Evolutionary conservation across 176 grass and related monocot genomes (phyloP).

Genomic region (Phoenix dactylifera): DNA sequence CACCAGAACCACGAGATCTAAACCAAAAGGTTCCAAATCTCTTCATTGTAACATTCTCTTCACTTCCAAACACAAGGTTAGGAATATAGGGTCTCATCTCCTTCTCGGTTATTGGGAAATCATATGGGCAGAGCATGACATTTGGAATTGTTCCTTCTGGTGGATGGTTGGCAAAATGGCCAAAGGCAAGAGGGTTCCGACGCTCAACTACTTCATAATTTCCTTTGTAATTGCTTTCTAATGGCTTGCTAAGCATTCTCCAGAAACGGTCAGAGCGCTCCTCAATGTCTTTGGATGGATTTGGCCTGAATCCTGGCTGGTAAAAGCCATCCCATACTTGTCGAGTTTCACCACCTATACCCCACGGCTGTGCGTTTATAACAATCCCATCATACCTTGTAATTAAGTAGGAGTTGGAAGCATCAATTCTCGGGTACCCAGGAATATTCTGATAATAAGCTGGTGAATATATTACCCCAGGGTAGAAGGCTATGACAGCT

Average conservation of each 20-base stretch:
- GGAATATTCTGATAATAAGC: conserved; percentile 90
- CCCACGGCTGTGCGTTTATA: conserved; percentile 85
- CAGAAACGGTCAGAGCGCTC: conserved; percentile 47
- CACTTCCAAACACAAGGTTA: conserved; percentile 61
- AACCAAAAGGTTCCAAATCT: conserved; percentile 90
- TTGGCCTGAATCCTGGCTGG: conserved; percentile 23
- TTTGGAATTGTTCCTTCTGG: conserved; percentile 56
- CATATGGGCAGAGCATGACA: conserved; percentile 85
- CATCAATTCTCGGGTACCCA: conserved; percentile 81
- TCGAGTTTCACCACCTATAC: conserved; percentile 45
- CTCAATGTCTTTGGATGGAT: conserved; percentile 23
- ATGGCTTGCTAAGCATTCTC: conserved; percentile 74
- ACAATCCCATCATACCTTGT: conserved; percentile 84
- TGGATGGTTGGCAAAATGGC: conserved; percentile 90
- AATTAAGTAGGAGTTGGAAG: conserved; percentile 71
- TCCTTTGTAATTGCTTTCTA: conserved; percentile 31
- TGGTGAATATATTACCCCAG: conserved; percentile 83
- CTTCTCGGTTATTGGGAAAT: conserved; percentile 75
- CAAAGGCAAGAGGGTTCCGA: conserved; percentile 82
- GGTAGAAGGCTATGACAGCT: conserved; percentile 76
- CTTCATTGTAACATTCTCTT: conserved; percentile 53
- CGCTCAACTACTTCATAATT: conserved; percentile 63
- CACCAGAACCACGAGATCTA: conserved; percentile 42
- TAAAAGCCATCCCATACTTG: conserved; percentile 68
- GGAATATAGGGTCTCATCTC: conserved; percentile 81